These are phyloP conservation scores for Exophiala lecanii-corni DNA, from an alignment of 2,329 filamentous ascomycete genomes.

Conservation along the genomic window DNA sequence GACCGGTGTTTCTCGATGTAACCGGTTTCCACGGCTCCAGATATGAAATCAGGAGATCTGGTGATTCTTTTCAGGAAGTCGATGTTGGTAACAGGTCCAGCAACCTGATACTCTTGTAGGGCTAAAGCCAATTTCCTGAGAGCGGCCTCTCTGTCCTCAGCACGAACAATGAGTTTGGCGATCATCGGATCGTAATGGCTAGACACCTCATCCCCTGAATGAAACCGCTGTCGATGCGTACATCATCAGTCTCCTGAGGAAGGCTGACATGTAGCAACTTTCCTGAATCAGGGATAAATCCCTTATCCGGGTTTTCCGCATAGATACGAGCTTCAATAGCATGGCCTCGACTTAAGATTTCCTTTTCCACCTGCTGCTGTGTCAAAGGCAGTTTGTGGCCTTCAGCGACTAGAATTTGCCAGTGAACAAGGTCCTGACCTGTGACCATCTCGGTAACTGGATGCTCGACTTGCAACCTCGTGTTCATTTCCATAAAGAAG, in stretches of 20 bases:
- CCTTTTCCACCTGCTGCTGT: slow-evolving; percentile 60
- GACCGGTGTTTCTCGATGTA: slow-evolving; percentile 87
- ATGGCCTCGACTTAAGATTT: slow-evolving; percentile 70
- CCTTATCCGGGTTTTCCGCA: slow-evolving; percentile 85
- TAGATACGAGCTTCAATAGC: slow-evolving; percentile 97
- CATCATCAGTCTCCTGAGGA: slow-evolving; percentile 59
- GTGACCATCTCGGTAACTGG: slow-evolving; percentile 83
- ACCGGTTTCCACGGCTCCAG: slow-evolving; percentile 87
- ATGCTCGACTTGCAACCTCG: slow-evolving; percentile 91
- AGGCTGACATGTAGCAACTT: slow-evolving; percentile 77
- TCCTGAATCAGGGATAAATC: slow-evolving; percentile 92
- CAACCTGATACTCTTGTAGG: slow-evolving; percentile 84
- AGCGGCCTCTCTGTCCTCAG: slow-evolving; percentile 69
- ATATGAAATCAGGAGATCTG: slow-evolving; percentile 73
- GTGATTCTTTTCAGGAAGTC: slow-evolving; percentile 92
- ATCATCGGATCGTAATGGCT: slow-evolving; percentile 99
- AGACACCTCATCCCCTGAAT: slow-evolving; percentile 82
- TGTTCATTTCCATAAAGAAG: slow-evolving; percentile 71
- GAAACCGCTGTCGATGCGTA: slow-evolving; percentile 92
- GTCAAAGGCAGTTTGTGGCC: slow-evolving; percentile 63
- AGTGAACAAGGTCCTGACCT: slow-evolving; percentile 77
- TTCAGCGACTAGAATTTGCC: slow-evolving; percentile 86
- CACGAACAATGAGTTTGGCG: slow-evolving; percentile 90
- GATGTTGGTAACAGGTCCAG: slow-evolving; percentile 89
- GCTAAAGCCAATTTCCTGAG: slow-evolving; percentile 78